Percentiles rank a stretch among this genome's conserved stretches.
phyloP scores from a whole-genome alignment of 441 rosid species.

The Theobroma grandiflorum region DNA sequence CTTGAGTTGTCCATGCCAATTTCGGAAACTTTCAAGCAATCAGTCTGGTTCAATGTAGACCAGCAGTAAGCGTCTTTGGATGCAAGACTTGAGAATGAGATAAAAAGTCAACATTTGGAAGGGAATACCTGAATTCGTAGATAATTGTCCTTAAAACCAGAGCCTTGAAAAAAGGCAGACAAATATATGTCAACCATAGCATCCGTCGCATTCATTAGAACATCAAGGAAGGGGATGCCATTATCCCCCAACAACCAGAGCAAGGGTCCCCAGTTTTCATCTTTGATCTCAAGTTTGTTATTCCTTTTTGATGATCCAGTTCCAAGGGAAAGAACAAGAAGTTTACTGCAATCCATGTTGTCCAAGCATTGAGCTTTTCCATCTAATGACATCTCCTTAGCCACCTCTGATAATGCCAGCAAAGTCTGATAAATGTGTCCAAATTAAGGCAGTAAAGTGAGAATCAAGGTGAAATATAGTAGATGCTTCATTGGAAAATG shows the following conservation, averaged over 20 bases:
- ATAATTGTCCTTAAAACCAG: slow-evolving; percentile 14
- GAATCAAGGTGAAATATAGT: not conserved
- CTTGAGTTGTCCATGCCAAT: slow-evolving; percentile 6
- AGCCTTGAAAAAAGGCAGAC: slow-evolving; percentile 24
- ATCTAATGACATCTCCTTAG: slow-evolving; percentile 19
- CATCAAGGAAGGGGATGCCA: slow-evolving; percentile 10
- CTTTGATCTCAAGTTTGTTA: not conserved
- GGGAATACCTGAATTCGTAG: slow-evolving; percentile 26
- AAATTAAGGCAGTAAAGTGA: not conserved
- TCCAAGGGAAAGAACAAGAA: slow-evolving; percentile 27
- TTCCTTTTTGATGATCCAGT: slow-evolving; percentile 27
- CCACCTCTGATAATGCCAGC: slow-evolving; percentile 24
- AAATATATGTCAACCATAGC: slow-evolving; percentile 23
- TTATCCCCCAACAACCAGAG: slow-evolving; percentile 18
- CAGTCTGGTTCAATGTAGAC: slow-evolving; percentile 10
- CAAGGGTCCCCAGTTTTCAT: slow-evolving; percentile 18
- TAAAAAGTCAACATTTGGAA: not conserved
- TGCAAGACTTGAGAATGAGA: not conserved
- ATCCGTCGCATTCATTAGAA: not conserved
- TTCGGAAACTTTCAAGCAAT: not conserved
- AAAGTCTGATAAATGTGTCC: slow-evolving; percentile 22
- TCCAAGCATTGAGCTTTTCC: not conserved
- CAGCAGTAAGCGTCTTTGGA: not conserved
- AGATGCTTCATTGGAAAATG: not conserved
- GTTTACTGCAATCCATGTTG: not conserved